Base-by-base conservation (phyloP, 768 basidiomycete species). In the Coprinellus micaceus region DNA sequence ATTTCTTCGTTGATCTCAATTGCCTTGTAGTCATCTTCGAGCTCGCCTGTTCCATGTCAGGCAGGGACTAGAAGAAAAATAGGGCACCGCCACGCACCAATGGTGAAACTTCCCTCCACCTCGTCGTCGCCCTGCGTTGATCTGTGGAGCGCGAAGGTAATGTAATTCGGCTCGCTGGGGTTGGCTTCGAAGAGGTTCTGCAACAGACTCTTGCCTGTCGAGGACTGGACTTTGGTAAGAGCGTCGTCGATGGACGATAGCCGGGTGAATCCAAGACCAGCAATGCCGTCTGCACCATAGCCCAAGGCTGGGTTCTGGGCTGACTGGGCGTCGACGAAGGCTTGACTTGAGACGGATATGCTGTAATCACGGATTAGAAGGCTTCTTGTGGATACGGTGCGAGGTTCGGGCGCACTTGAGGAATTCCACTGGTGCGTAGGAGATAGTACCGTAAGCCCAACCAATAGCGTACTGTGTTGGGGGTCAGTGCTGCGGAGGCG, bases 191-290 rank as follows among this genome's bases (percentile, higher is more conserved):
- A 94, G 33, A 89, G 71, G 63, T 91, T 94, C 73, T 84, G 87
- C 21, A 94, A 77, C 43, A 94, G 64, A 60, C 82, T 84, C 28
- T 86, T 81, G 19, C 91, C 91, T 5, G 79, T 72, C 2, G 81
- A 76, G 1, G 80, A 76, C 25, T 80, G 78, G 1, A 86, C 82
- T 29, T 69, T 63, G 60, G 86, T 88, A 45, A 90, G 68, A 5
- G 74, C 66, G 10, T 76, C 69, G 63, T 93, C 89, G 54, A 94
- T 81, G 29, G 74, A 80, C 2, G 92, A 94, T 40, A 94, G 81
- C 17, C 82, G 80, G 36, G 83, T 84, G 64, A 92, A 92, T 36
- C 92, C 91, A 12, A 92, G 78, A 10, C 91, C 90, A 36, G 83
- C 67, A 64, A 94, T 82, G 19, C 91, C 91, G 59, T 73, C 66